A percentile compares a stretch with the other conserved stretches of the same genome.
Evolutionary conservation across 768 basidiomycete genomes (phyloP).

Genomic region (Lentinus brumalis): DNA sequence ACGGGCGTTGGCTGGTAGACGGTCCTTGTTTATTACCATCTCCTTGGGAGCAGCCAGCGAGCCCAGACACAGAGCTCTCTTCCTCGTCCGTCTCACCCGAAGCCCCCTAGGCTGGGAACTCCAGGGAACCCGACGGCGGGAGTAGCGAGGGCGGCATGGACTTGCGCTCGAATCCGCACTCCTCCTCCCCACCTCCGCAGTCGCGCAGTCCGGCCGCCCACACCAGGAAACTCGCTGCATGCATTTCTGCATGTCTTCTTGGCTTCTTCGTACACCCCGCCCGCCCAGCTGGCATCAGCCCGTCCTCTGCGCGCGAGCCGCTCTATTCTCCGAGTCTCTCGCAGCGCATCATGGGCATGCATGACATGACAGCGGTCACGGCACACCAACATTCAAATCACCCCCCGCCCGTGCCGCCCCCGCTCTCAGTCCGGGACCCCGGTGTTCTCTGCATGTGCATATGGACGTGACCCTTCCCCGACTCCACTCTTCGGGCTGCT

Average conservation of each 20-base stretch:
- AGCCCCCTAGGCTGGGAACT: slow-evolving; percentile 8
- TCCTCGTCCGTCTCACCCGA: not conserved
- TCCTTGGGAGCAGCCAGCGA: no score
- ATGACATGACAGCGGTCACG: not conserved
- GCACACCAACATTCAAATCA: not conserved
- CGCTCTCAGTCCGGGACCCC: not conserved
- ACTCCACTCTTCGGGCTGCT: not conserved
- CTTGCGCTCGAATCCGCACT: no score
- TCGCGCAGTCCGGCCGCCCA: no score
- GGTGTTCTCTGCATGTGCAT: not conserved
- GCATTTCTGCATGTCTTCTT: not conserved
- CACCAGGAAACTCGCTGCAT: not conserved
- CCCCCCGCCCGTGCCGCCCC: not conserved
- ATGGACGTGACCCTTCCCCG: not conserved
- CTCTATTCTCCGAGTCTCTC: not conserved
- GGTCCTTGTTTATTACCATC: no score
- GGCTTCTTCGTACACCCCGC: not conserved
- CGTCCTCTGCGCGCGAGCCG: not conserved
- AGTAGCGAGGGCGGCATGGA: no score
- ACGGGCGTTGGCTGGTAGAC: not conserved
- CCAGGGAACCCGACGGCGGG: not conserved
- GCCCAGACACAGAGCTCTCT: not conserved
- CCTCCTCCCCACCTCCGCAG: no score
- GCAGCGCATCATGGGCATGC: not conserved
- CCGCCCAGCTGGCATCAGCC: not conserved